These are phyloP conservation scores for Xanthoceras sorbifolium DNA, from an alignment of 345 rosid species.

Conservation along the genomic window DNA sequence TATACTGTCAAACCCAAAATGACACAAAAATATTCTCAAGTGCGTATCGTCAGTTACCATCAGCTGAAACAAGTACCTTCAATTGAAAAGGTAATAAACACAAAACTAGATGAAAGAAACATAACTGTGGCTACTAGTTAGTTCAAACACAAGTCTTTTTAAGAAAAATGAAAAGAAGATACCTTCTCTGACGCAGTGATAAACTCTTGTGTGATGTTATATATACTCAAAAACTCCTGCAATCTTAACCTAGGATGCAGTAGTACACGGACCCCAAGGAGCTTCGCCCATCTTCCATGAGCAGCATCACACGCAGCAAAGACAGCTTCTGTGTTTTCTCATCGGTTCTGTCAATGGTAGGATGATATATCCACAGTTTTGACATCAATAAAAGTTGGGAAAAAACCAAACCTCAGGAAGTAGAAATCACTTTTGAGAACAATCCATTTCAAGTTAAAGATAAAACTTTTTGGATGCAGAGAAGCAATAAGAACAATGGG, in stretches of 20 bases:
- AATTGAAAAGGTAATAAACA: too few relatives aligned
- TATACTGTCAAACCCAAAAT: too few relatives aligned
- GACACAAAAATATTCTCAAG: too few relatives aligned
- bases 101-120: too few relatives aligned
- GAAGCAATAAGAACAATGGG: neutral
- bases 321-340: constrained; percentile 97
- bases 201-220: too few relatives aligned
- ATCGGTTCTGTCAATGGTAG: constrained; percentile 68
- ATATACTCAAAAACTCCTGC: constrained; percentile 92
- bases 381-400: neutral
- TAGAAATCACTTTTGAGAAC: constrained; percentile 12
- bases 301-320: constrained; percentile 99
- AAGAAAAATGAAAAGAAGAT: too few relatives aligned
- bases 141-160: too few relatives aligned
- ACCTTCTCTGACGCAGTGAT: too few relatives aligned
- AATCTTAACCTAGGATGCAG: constrained; percentile 92
- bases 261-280: constrained; percentile 89
- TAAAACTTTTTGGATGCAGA: neutral
- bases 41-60: too few relatives aligned
- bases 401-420: neutral
- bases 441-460: neutral
- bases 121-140: too few relatives aligned
- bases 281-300: constrained; percentile 98
- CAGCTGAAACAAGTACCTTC: too few relatives aligned
- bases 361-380: constrained; percentile 4